phyloP scores from a whole-genome alignment of 352 stramenopile species.

The Elongisporangium senticosum region DNA sequence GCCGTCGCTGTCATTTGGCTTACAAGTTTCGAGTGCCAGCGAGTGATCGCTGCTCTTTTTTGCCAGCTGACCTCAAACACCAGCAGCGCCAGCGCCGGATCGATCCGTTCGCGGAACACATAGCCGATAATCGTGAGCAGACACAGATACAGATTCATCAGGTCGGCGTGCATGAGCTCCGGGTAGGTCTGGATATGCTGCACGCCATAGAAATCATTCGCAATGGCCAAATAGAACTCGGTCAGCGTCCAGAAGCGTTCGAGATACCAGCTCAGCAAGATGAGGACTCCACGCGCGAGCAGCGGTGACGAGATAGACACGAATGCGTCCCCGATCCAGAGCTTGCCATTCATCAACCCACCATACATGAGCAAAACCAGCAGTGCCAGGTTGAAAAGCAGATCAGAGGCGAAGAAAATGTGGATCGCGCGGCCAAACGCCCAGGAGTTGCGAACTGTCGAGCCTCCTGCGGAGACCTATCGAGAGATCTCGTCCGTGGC shows the following conservation, averaged over 20 bases:
- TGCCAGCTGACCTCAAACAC: slow-evolving; percentile 7
- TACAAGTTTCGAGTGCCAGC: not conserved
- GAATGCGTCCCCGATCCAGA: slow-evolving; percentile 42
- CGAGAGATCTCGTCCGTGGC: slow-evolving; percentile 3
- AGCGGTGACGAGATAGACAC: slow-evolving; percentile 21
- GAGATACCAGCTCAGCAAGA: slow-evolving; percentile 25
- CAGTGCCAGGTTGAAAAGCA: slow-evolving; percentile 20
- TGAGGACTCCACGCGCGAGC: slow-evolving; percentile 11
- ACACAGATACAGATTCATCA: slow-evolving; percentile 22
- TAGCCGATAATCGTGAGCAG: slow-evolving; percentile 18
- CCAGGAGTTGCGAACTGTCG: slow-evolving; percentile 17
- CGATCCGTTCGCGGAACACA: slow-evolving; percentile 20
- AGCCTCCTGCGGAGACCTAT: not conserved
- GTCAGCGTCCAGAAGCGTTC: slow-evolving; percentile 30
- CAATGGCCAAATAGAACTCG: slow-evolving; percentile 26
- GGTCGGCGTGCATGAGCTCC: slow-evolving; percentile 26
- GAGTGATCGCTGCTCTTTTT: not conserved
- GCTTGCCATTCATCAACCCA: slow-evolving; percentile 22
- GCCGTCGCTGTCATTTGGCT: not conserved
- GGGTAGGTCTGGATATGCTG: slow-evolving; percentile 16
- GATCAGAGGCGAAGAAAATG: slow-evolving; percentile 25
- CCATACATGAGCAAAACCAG: slow-evolving; percentile 23
- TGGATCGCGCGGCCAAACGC: slow-evolving; percentile 35
- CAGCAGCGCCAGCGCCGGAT: slow-evolving; percentile 3
- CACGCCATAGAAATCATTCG: slow-evolving; percentile 10